Conservation (phyloP, 1,139 yeast genomes). For the Hyphopichia burtonii region DNA sequence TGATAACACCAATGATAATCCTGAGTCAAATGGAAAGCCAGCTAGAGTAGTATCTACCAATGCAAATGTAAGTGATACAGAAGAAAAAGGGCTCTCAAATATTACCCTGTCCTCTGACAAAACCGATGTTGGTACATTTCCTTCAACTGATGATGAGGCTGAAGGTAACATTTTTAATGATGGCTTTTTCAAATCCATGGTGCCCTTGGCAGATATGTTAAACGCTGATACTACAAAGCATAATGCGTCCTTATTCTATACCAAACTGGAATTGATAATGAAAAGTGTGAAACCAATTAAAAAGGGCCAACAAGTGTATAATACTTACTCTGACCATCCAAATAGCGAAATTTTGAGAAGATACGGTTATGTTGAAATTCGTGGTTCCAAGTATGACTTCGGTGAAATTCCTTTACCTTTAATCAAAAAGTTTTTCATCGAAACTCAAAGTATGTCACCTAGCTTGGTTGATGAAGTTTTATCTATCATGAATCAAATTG, state of each 20-base stretch:
- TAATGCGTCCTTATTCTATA: conserved; percentile 68
- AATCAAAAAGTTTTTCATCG: conserved; percentile 35
- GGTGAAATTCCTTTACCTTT: conserved; percentile 62
- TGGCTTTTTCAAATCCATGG: conserved; percentile 74
- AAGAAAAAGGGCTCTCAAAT: conserved; percentile 1
- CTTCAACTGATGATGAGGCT: conserved; percentile 26
- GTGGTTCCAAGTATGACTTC: conserved; percentile 75
- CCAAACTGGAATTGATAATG: conserved; percentile 56
- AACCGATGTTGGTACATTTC: neutral
- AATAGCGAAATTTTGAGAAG: conserved; percentile 84
- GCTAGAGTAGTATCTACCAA: neutral
- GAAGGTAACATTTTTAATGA: conserved; percentile 28
- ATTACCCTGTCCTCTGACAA: neutral
- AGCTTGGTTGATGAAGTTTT: conserved; percentile 29
- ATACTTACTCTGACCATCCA: conserved; percentile 89
- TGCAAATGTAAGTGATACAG: neutral
- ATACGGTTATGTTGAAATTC: conserved; percentile 84
- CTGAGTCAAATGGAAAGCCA: neutral
- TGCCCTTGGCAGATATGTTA: conserved; percentile 86
- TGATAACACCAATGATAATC: conserved; percentile 1
- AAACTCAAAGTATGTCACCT: conserved; percentile 18
- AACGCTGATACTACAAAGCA: conserved; percentile 81
- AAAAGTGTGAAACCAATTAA: conserved; percentile 60
- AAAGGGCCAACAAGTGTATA: conserved; percentile 73
- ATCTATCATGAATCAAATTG: conserved; percentile 22